Percentiles rank a stretch among this genome's conserved stretches.
Conservation (phyloP, 2,329 filamentous ascomycete genomes). For the Diplodia intermedia region DNA sequence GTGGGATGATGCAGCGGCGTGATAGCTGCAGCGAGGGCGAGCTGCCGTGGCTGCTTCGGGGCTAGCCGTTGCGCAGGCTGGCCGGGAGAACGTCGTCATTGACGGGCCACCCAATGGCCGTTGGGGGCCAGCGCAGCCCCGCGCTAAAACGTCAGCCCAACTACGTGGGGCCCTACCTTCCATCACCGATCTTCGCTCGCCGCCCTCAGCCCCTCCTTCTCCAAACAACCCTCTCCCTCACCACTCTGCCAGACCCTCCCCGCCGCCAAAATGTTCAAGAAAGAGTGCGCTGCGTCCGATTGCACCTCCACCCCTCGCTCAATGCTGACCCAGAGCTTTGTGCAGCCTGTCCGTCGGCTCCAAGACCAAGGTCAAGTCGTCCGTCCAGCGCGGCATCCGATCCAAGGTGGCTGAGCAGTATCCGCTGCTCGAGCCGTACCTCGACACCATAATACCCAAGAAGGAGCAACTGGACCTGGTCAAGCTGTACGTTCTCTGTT, state of each 20-base stretch:
- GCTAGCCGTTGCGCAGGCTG: neutral
- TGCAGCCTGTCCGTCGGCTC: slow-evolving; percentile 74
- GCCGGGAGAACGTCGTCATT: neutral
- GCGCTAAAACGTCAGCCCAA: slow-evolving; percentile 27
- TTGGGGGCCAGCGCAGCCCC: neutral
- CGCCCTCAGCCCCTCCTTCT: slow-evolving; percentile 21
- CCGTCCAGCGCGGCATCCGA: slow-evolving; percentile 85
- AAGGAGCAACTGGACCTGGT: slow-evolving; percentile 89
- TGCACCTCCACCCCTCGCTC: slow-evolving; percentile 23
- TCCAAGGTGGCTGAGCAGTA: slow-evolving; percentile 83
- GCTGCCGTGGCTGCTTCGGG: neutral
- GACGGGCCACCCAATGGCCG: slow-evolving; percentile 2
- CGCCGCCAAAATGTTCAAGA: slow-evolving; percentile 77
- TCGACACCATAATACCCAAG: slow-evolving; percentile 94
- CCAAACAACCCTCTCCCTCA: slow-evolving; percentile 42
- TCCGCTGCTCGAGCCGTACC: slow-evolving; percentile 82
- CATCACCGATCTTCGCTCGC: slow-evolving; percentile 31
- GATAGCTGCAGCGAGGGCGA: slow-evolving; percentile 13
- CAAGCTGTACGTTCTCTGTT: slow-evolving; percentile 69
- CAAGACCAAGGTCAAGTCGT: slow-evolving; percentile 97
- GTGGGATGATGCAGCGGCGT: slow-evolving; percentile 15
- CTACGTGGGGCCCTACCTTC: slow-evolving; percentile 29
- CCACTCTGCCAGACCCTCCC: neutral
- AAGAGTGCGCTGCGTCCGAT: slow-evolving; percentile 68
- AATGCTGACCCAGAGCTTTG: slow-evolving; percentile 32